Evolutionary conservation across 257 asterid genomes (phyloP).

Genomic region (Solanum pinnatisectum): DNA sequence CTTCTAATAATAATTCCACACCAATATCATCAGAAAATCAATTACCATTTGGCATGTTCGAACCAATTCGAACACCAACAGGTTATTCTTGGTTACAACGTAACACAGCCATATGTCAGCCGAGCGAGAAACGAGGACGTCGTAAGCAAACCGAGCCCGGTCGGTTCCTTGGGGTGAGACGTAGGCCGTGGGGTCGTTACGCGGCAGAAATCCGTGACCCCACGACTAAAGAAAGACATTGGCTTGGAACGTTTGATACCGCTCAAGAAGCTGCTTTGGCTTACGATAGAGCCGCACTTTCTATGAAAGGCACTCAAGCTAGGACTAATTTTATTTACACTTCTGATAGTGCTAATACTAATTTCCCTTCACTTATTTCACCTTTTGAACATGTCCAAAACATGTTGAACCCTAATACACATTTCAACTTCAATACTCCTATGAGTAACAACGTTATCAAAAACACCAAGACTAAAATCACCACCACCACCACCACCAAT

Average conservation of each 20-base stretch:
- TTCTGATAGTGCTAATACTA: conserved; percentile 25
- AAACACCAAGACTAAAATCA: not conserved
- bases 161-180: conserved; percentile 72
- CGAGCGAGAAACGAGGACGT: conserved; percentile 72
- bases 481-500: not conserved
- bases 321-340: conserved; percentile 73
- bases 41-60: conserved; percentile 50
- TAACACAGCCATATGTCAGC: conserved; percentile 56
- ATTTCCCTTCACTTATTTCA: conserved; percentile 25
- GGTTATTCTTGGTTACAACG: conserved; percentile 77
- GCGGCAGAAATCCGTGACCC: conserved; percentile 98
- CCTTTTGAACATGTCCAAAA: conserved; percentile 41
- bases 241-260: conserved; percentile 95
- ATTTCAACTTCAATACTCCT: not conserved
- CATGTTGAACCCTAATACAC: conserved; percentile 6
- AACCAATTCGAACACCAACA: conserved; percentile 67
- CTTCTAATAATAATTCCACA: not conserved
- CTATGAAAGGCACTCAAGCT: conserved; percentile 84
- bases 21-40: conserved; percentile 11
- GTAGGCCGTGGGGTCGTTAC: conserved; percentile 96
- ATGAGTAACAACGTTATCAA: not conserved
- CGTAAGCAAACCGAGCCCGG: conserved; percentile 76
- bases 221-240: conserved; percentile 80
- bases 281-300: conserved; percentile 88
- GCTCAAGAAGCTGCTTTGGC: conserved; percentile 99